Evolutionary conservation across 805 yeast genomes (phyloP).

Genomic region (Ascoidea rubescens): DNA sequence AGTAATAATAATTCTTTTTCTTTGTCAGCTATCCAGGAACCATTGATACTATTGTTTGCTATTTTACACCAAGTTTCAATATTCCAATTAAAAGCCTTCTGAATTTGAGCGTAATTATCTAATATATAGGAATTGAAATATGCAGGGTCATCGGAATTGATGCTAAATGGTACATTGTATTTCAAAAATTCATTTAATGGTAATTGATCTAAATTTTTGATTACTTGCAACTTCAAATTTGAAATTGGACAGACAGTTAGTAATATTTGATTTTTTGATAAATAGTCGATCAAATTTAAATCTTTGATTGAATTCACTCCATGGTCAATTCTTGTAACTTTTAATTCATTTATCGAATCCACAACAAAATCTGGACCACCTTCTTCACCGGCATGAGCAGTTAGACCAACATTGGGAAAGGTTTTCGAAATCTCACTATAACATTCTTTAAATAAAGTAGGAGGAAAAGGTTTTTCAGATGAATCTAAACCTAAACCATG

Average conservation of each 20-base stretch:
- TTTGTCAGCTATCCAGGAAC: slow-evolving; percentile 52
- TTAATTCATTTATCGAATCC: slow-evolving; percentile 41
- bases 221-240: slow-evolving; percentile 64
- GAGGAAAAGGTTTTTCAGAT: slow-evolving; percentile 67
- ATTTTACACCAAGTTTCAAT: slow-evolving; percentile 47
- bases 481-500: slow-evolving; percentile 78
- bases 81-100: slow-evolving; percentile 49
- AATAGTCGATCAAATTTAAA: slow-evolving; percentile 35
- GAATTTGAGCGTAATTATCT: slow-evolving; percentile 60
- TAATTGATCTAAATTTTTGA: slow-evolving; percentile 47
- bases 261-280: slow-evolving; percentile 42
- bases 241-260: slow-evolving; percentile 69
- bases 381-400: slow-evolving; percentile 89
- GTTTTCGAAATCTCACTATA: slow-evolving; percentile 32
- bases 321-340: slow-evolving; percentile 66
- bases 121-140: slow-evolving; percentile 76
- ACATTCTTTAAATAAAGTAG: slow-evolving; percentile 52
- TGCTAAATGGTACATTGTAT: slow-evolving; percentile 51
- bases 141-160: slow-evolving; percentile 73
- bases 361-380: slow-evolving; percentile 61
- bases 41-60: slow-evolving; percentile 51
- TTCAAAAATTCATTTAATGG: slow-evolving; percentile 54
- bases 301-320: slow-evolving; percentile 56
- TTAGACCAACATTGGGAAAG: slow-evolving; percentile 43
- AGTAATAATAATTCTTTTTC: slow-evolving; percentile 32